phyloP scores from a whole-genome alignment of 495 filamentous ascomycete species.

The Daldinia loculata region DNA sequence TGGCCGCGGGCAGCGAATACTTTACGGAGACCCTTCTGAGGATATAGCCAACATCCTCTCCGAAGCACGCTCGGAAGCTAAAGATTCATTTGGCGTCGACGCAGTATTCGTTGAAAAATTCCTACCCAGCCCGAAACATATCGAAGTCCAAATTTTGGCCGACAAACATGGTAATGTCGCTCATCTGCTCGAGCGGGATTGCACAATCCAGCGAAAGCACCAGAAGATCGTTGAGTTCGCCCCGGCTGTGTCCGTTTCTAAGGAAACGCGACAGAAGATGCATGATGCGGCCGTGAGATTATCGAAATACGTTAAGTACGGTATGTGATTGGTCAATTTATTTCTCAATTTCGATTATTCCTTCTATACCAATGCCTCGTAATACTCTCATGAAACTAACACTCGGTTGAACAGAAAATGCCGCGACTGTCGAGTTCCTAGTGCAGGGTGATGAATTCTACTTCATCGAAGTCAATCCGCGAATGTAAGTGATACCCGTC shows the following conservation, averaged over 20 bases:
- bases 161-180: not conserved
- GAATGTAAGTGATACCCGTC: not conserved
- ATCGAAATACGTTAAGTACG: not conserved
- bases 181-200: not conserved
- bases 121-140: not conserved
- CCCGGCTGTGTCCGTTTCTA: not conserved
- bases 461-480: not conserved
- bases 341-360: not conserved
- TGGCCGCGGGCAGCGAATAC: not conserved
- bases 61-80: not conserved
- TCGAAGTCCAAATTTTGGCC: slow-evolving; percentile 2
- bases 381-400: not conserved
- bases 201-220: not conserved
- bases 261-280: not conserved
- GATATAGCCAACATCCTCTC: not conserved
- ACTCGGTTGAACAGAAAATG: not conserved
- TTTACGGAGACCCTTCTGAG: not conserved
- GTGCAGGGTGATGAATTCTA: not conserved
- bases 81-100: not conserved
- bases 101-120: not conserved
- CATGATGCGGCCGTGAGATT: not conserved
- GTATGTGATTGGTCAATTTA: not conserved
- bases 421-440: not conserved
- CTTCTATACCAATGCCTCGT: no score
- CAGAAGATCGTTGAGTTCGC: not conserved